phyloP scores from a whole-genome alignment of 164 flowering plant species.

The Aristolochia californica region DNA sequence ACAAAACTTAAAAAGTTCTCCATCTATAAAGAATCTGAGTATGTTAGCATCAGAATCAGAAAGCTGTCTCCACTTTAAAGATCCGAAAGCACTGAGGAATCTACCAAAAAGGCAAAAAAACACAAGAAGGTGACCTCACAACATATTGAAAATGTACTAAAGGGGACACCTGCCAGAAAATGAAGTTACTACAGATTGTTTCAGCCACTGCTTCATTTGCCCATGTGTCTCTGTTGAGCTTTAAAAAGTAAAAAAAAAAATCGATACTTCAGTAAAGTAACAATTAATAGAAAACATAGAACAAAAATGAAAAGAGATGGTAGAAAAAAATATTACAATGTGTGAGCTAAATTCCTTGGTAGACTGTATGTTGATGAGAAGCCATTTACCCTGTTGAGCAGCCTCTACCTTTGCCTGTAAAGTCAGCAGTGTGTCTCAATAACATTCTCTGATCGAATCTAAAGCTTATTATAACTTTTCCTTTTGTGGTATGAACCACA shows the following conservation, averaged over 20 bases:
- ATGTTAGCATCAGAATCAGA: too few relatives aligned
- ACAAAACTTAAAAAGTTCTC: too few relatives aligned
- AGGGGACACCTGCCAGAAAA: slow-evolving; percentile 88
- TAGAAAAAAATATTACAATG: slow-evolving; percentile 37
- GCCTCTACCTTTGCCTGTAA: slow-evolving; percentile 84
- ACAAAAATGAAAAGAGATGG: background rate
- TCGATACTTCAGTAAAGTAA: background rate
- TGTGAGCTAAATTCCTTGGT: slow-evolving; percentile 93
- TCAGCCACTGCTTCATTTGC: slow-evolving; percentile 97
- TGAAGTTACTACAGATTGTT: slow-evolving; percentile 67
- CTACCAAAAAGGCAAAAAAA: too few relatives aligned
- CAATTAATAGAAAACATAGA: background rate
- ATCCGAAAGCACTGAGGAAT: too few relatives aligned
- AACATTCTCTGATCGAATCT: too few relatives aligned
- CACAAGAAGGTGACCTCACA: too few relatives aligned
- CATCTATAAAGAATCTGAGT: too few relatives aligned
- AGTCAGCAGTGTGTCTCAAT: background rate
- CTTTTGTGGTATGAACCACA: background rate
- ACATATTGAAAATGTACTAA: too few relatives aligned
- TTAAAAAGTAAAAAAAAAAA: slow-evolving; percentile 8
- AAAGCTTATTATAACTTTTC: too few relatives aligned
- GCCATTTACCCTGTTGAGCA: slow-evolving; percentile 66
- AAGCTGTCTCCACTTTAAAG: too few relatives aligned
- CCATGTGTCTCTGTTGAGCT: slow-evolving; percentile 98
- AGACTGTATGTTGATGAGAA: slow-evolving; percentile 83